Conservation (phyloP, 805 yeast species). For the Metschnikowia cerradonensis region DNA sequence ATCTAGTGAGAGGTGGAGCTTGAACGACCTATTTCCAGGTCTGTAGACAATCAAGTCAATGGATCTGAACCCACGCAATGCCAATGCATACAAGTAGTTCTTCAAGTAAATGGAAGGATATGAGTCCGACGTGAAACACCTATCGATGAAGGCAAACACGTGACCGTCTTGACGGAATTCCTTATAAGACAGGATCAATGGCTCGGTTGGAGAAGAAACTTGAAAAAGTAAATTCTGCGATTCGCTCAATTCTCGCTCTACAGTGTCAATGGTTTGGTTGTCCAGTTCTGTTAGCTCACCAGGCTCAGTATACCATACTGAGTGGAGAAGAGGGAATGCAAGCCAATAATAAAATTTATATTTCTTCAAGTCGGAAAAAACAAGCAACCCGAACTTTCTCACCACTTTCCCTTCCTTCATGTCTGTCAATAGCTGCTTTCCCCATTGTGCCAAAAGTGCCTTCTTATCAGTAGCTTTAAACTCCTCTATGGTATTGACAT, state of each 20-base stretch:
- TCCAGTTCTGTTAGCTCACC: neutral
- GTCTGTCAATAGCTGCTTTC: conserved; percentile 16
- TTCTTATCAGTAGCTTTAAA: conserved; percentile 70
- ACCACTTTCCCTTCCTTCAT: conserved; percentile 30
- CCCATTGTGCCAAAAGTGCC: conserved; percentile 45
- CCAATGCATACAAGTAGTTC: conserved; percentile 52
- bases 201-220: neutral
- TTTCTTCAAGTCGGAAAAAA: conserved; percentile 86
- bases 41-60: conserved; percentile 26
- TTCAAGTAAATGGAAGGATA: conserved; percentile 52
- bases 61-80: conserved; percentile 19
- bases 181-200: neutral
- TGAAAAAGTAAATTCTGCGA: neutral
- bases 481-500: conserved; percentile 82
- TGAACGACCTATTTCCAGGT: conserved; percentile 16
- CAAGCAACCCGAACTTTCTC: conserved; percentile 36
- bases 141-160: conserved; percentile 30
- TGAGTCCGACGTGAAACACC: conserved; percentile 23
- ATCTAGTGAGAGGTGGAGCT: conserved; percentile 16
- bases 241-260: neutral
- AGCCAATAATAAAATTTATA: conserved; percentile 89
- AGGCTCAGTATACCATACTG: conserved; percentile 43
- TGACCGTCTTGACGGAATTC: neutral
- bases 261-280: neutral
- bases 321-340: conserved; percentile 63